Conservation (phyloP, 2,329 filamentous ascomycete genomes). For the Botrytis hyacinthi region DNA sequence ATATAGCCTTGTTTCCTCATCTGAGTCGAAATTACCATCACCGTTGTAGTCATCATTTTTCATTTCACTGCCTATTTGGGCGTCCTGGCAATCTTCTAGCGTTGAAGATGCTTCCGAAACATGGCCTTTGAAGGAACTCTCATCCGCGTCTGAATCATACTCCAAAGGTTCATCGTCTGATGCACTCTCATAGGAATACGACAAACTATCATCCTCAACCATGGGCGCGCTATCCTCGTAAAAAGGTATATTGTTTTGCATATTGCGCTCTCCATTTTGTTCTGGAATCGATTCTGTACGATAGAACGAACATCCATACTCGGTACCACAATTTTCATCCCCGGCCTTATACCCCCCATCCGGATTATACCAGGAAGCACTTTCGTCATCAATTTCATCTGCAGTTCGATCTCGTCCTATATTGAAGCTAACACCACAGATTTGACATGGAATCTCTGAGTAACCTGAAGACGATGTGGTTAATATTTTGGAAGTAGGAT, state of each 20-base stretch:
- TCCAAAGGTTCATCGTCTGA: not conserved
- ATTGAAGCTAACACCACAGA: not conserved
- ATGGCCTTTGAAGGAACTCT: not conserved
- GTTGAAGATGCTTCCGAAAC: not conserved
- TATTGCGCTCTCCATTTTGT: not conserved
- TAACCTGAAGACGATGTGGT: not conserved
- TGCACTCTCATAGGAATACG: not conserved
- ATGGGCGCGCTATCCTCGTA: not conserved
- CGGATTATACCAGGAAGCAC: not conserved
- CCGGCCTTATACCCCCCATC: not conserved
- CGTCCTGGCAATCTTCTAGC: not conserved
- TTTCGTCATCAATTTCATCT: not conserved
- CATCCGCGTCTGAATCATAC: not conserved
- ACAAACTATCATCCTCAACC: not conserved
- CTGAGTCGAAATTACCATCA: not conserved
- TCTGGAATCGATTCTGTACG: not conserved
- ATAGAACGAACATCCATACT: not conserved
- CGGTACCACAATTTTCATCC: not conserved
- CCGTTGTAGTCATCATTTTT: rapidly evolving
- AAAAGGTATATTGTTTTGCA: not conserved
- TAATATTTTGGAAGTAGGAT: not conserved
- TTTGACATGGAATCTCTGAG: not conserved
- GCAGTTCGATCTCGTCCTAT: not conserved
- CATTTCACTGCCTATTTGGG: not conserved
- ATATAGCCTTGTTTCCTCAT: not conserved